Evolutionary conservation across 495 filamentous ascomycete species (phyloP).

Genomic region (Aspergillus ellipticus): DNA sequence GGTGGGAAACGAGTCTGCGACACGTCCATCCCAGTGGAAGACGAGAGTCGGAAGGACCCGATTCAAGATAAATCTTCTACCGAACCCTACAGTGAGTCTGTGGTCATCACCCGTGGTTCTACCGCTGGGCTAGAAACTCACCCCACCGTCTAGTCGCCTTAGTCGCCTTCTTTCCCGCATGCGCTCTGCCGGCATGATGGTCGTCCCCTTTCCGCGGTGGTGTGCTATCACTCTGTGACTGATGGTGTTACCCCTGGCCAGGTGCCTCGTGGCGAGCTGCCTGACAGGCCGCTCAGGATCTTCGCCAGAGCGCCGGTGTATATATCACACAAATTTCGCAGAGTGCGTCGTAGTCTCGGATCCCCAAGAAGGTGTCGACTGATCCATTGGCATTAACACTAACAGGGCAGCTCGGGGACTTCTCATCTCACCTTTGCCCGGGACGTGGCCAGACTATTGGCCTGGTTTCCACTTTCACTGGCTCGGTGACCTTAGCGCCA

Average conservation of each 20-base stretch:
- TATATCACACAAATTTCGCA: not conserved
- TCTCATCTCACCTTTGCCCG: not conserved
- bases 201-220: not conserved
- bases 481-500: not conserved
- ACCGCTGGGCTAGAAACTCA: conserved; percentile 4
- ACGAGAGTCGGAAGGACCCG: not conserved
- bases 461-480: not conserved
- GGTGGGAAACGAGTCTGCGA: not conserved
- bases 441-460: not conserved
- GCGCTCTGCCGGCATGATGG: conserved; percentile 4
- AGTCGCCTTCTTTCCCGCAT: conserved; percentile 26
- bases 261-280: not conserved
- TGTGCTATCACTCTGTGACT: not conserved
- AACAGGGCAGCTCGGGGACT: not conserved
- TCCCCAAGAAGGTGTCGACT: too few relatives aligned
- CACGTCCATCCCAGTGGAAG: too few relatives aligned
- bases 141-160: conserved; percentile 34
- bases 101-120: conserved; percentile 10
- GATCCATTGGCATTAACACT: not conserved
- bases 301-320: not conserved
- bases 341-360: too few relatives aligned
- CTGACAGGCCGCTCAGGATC: not conserved
- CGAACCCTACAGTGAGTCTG: not conserved
- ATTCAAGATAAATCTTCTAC: not conserved
- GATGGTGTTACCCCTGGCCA: not conserved